Base-by-base conservation (phyloP, 495 filamentous ascomycete genomes). In the Penicillium desertorum region DNA sequence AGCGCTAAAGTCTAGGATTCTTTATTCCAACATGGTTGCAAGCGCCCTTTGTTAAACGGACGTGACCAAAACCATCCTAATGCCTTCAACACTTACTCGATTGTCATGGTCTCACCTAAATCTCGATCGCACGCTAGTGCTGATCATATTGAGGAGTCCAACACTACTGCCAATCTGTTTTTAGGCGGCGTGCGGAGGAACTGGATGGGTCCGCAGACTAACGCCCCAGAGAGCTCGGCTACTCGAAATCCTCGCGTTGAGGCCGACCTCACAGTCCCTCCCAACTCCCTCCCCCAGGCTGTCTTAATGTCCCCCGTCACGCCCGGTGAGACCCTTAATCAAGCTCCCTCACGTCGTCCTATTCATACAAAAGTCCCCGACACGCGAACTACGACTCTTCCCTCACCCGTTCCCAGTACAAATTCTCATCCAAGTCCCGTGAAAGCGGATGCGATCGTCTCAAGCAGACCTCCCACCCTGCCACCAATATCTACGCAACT, bases 81-180 rank as follows among this genome's bases (percentile, higher is more conserved):
- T 39, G 36, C 7, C 3, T 39, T n/a, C 2, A 14, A 17, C 6
- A n/a, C 16, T 37, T 39, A 45, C 43, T 45, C 12, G 45, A 46
- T 34, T 11, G 8, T 17, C 32, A 63, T 56, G 57, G 45, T 34
- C 17, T 54, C 61, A 16, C 48, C 55, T 8, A 37, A 27, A 22
- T 19, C 47, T 23, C 42, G 46, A 51, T 50, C 54, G 19, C 46
- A 53, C 16, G 34, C 27, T 34, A 39, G 16, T 39, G 50, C 29
- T 34, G 57, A 66, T 56, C 39, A 60, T 52, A 47, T 89, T 54
- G 81, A 80, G 34, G 76, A 77, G 4, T 86, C 86, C 16, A 94
- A 92, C 71, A 83, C 84, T 45, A 92, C 89, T 14, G 74, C 84
- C 50, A 84, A 78, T 59, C 68, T 80, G 36, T 88, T 90, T 71